A percentile compares a stretch with the other conserved stretches of the same genome.
These are phyloP conservation scores for Emericellopsis terricola DNA, from an alignment of 495 filamentous ascomycete species.

Conservation along the genomic window DNA sequence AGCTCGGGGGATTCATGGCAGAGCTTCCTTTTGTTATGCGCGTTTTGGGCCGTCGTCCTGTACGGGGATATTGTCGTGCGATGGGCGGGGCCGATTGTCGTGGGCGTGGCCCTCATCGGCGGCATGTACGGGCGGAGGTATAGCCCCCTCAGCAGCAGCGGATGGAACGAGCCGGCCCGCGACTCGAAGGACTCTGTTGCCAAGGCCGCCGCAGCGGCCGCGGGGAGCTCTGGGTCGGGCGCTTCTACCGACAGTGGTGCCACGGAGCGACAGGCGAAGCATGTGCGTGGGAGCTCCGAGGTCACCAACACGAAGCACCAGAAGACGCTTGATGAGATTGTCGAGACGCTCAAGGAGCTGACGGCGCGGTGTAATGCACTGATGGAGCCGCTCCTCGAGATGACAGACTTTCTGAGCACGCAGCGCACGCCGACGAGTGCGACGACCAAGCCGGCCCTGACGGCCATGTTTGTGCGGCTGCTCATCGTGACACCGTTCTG, in stretches of 20 bases:
- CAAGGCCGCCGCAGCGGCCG: not conserved
- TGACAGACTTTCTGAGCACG: constrained; percentile 88
- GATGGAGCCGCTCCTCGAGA: constrained; percentile 65
- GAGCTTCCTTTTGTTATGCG: constrained; percentile 73
- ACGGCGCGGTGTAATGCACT: constrained; percentile 82
- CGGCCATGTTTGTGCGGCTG: constrained; percentile 75
- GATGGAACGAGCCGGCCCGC: constrained; percentile 35
- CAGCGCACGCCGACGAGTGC: constrained; percentile 82
- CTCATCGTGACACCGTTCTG: constrained; percentile 75
- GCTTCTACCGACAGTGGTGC: constrained; percentile 8
- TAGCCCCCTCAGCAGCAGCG: constrained; percentile 72
- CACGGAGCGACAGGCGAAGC: constrained; percentile 27
- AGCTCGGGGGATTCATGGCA: constrained; percentile 88
- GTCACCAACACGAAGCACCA: constrained; percentile 45
- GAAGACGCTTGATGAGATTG: constrained; percentile 86
- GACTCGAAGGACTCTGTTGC: not conserved
- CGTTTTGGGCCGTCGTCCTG: constrained; percentile 69
- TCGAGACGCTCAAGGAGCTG: constrained; percentile 76
- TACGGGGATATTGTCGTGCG: constrained; percentile 72
- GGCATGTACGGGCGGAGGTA: constrained; percentile 89
- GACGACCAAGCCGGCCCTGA: constrained; percentile 82
- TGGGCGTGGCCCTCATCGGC: constrained; percentile 61
- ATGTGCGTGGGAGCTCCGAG: constrained; percentile 35
- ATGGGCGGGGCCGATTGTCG: constrained; percentile 63
- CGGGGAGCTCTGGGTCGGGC: not conserved